These are phyloP conservation scores for Vaccinium macrocarpon DNA, from an alignment of 148 eudicot genomes.

Conservation along the genomic window DNA sequence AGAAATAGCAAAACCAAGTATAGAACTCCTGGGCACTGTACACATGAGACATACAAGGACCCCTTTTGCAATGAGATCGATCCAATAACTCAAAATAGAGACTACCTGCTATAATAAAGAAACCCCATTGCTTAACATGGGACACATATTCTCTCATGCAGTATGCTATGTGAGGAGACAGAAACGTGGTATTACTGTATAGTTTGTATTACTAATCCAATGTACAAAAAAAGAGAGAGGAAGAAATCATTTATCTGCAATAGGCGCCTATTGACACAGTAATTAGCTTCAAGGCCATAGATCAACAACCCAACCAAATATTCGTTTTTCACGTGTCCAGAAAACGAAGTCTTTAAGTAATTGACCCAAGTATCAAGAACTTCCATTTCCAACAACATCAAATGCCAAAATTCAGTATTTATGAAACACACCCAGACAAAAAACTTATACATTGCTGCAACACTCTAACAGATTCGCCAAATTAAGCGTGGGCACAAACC, in stretches of 20 bases:
- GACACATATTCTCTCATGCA: neutral
- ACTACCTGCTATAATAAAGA: neutral
- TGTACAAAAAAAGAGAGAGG: neutral
- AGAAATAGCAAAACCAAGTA: neutral
- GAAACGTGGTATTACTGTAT: neutral
- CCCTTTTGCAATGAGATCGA: neutral
- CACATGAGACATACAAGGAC: neutral
- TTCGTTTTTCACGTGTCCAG: neutral
- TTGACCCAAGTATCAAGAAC: neutral
- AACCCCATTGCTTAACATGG: neutral
- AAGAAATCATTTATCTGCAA: neutral
- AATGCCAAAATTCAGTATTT: neutral
- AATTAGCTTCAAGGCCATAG: neutral
- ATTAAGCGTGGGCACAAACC: neutral
- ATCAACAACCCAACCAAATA: neutral
- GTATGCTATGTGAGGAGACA: neutral
- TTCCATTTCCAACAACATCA: neutral
- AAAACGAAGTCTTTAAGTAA: neutral
- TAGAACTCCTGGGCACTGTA: neutral
- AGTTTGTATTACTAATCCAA: neutral
- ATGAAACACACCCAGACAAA: neutral
- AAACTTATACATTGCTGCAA: neutral
- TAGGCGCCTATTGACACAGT: neutral
- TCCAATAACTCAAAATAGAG: neutral
- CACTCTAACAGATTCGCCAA: neutral